phyloP scores from a whole-genome alignment of 2,329 filamentous ascomycete species.

The Boeremia exigua region DNA sequence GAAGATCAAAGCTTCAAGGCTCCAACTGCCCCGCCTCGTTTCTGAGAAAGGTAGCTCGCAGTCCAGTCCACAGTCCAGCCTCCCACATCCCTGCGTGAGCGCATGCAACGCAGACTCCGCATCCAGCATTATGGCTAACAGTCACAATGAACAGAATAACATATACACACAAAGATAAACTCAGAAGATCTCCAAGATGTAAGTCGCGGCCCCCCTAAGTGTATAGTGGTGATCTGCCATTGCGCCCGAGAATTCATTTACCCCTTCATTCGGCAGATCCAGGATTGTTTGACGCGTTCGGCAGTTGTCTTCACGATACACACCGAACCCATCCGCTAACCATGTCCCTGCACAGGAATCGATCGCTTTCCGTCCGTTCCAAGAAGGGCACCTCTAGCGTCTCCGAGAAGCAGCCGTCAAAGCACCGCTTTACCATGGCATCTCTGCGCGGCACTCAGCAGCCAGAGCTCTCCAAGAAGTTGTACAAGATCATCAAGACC shows the following conservation, averaged over 20 bases:
- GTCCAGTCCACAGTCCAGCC: not conserved
- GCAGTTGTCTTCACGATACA: not conserved
- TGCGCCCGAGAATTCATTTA: not conserved
- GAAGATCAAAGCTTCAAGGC: slow-evolving; percentile 16
- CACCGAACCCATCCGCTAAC: slow-evolving; percentile 39
- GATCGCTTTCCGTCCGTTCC: slow-evolving; percentile 75
- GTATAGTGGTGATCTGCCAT: not conserved
- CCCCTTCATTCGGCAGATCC: not conserved
- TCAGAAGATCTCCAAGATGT: slow-evolving; percentile 1
- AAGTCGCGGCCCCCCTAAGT: not conserved
- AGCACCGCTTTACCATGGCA: slow-evolving; percentile 81
- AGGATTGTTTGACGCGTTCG: no score
- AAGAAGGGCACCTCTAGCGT: slow-evolving; percentile 58
- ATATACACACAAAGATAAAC: slow-evolving; percentile 14
- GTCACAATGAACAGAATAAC: slow-evolving; percentile 22
- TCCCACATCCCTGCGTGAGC: slow-evolving; percentile 21
- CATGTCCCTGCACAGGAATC: slow-evolving; percentile 63
- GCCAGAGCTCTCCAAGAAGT: slow-evolving; percentile 85
- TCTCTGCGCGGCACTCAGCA: slow-evolving; percentile 85
- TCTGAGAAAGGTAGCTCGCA: slow-evolving; percentile 18
- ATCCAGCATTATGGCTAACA: slow-evolving; percentile 31
- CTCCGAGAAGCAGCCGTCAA: slow-evolving; percentile 54
- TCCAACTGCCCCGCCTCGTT: slow-evolving; percentile 12
- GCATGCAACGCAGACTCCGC: slow-evolving; percentile 15
- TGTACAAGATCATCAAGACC: slow-evolving; percentile 93